Percentiles rank a stretch among this genome's conserved stretches.
Conservation (phyloP, 1,139 yeast genomes). For the Nakaseomyces nivariensis region DNA sequence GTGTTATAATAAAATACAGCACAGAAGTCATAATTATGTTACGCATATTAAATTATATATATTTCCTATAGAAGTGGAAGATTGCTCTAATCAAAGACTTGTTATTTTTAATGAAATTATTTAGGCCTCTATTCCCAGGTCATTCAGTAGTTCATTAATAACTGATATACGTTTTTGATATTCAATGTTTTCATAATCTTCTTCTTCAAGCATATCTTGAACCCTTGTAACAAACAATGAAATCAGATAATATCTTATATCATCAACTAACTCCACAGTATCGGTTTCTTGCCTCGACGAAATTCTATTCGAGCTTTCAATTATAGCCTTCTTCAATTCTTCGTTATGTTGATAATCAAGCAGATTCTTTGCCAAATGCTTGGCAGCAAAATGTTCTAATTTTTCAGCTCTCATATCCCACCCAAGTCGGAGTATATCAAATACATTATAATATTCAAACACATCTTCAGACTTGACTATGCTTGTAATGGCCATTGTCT, state of each 20-base stretch:
- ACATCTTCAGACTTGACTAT: slow-evolving; percentile 36
- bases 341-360: slow-evolving; percentile 31
- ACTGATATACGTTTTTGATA: slow-evolving; percentile 14
- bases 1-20: too few species aligned
- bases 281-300: slow-evolving; percentile 59
- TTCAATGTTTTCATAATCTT: slow-evolving; percentile 15
- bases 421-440: slow-evolving; percentile 49
- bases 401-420: slow-evolving; percentile 62
- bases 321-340: slow-evolving; percentile 34
- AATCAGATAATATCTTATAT: slow-evolving; percentile 53
- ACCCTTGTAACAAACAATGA: slow-evolving; percentile 15
- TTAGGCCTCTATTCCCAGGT: slow-evolving; percentile 12
- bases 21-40: too few species aligned
- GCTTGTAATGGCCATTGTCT: slow-evolving; percentile 54
- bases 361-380: slow-evolving; percentile 45
- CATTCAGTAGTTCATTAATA: slow-evolving; percentile 11
- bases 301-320: slow-evolving; percentile 49
- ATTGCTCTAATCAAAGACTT: too few species aligned
- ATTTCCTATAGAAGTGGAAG: too few species aligned
- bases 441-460: slow-evolving; percentile 34
- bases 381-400: slow-evolving; percentile 54
- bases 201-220: slow-evolving; percentile 7
- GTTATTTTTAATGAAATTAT: neutral
- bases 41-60: too few species aligned
- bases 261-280: slow-evolving; percentile 71